Conservation (phyloP, 306 rosid genomes). For the Ziziphus jujuba region DNA sequence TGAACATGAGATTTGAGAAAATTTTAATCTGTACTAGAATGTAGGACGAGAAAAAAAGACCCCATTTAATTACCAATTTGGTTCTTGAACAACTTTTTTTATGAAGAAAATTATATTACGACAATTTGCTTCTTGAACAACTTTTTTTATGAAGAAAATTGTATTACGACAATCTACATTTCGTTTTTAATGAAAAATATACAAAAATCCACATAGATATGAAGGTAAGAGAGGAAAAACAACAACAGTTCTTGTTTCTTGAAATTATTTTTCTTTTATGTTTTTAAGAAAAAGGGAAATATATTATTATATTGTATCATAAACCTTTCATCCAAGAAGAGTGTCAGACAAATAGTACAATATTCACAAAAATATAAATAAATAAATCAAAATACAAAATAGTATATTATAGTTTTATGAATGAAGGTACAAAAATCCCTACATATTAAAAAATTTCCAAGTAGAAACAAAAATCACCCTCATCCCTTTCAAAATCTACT, state of each 20-base stretch:
- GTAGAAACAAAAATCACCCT: neutral
- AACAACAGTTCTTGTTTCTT: neutral
- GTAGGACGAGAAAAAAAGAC: too few species aligned
- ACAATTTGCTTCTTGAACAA: too few species aligned
- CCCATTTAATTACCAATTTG: too few species aligned
- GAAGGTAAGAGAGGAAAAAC: neutral
- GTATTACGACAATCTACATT: neutral
- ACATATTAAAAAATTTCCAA: neutral
- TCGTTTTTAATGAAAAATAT: too few species aligned
- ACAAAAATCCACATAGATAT: neutral
- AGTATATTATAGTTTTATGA: neutral
- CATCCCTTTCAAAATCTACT: slow-evolving; percentile 3
- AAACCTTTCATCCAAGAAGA: too few species aligned
- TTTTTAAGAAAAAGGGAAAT: neutral
- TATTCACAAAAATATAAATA: neutral
- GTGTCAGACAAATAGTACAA: neutral
- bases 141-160: too few species aligned
- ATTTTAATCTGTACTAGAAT: too few species aligned
- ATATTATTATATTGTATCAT: too few species aligned
- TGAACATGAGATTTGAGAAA: too few species aligned
- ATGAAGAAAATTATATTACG: neutral
- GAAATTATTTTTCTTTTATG: neutral
- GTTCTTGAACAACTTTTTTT: too few species aligned
- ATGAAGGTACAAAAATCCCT: neutral
- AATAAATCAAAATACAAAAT: neutral